Percentiles rank a stretch among this genome's conserved stretches.
These are phyloP conservation scores for Ilex asprella DNA, from an alignment of 257 asterid species.

Conservation along the genomic window DNA sequence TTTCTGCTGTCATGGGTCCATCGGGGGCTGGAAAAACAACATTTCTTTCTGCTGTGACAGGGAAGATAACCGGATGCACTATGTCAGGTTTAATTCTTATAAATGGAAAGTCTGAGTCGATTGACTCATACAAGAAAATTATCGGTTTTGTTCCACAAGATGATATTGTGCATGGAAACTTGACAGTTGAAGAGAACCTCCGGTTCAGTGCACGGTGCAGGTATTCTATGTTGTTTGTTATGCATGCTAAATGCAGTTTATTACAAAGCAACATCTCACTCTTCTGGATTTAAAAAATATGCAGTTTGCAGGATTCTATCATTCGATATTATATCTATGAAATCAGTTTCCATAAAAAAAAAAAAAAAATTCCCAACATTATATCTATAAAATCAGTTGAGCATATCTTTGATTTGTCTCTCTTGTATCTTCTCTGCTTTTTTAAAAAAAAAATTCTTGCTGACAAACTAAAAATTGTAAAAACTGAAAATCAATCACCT, in stretches of 20 bases:
- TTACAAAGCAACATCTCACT: not conserved
- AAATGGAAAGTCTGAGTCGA: slow-evolving; percentile 71
- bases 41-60: slow-evolving; percentile 84
- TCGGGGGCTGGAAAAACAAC: slow-evolving; percentile 98
- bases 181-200: slow-evolving; percentile 91
- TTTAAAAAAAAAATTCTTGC: no score
- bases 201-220: slow-evolving; percentile 97
- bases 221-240: slow-evolving; percentile 26
- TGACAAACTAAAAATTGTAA: no score
- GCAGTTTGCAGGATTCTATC: no score
- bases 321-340: no score
- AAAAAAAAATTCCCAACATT: no score
- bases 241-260: slow-evolving; percentile 13
- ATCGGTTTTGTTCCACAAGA: slow-evolving; percentile 94
- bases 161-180: slow-evolving; percentile 93
- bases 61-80: slow-evolving; percentile 64
- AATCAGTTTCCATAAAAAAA: no score
- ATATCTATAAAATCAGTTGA: no score
- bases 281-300: no score
- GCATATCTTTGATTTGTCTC: no score
- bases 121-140: slow-evolving; percentile 74
- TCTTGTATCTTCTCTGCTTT: no score
- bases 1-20: slow-evolving; percentile 97
- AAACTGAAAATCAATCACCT: no score
- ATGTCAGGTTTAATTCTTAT: slow-evolving; percentile 72